Conservation (phyloP, 495 filamentous ascomycete species). For the Trichoderma reesei region DNA sequence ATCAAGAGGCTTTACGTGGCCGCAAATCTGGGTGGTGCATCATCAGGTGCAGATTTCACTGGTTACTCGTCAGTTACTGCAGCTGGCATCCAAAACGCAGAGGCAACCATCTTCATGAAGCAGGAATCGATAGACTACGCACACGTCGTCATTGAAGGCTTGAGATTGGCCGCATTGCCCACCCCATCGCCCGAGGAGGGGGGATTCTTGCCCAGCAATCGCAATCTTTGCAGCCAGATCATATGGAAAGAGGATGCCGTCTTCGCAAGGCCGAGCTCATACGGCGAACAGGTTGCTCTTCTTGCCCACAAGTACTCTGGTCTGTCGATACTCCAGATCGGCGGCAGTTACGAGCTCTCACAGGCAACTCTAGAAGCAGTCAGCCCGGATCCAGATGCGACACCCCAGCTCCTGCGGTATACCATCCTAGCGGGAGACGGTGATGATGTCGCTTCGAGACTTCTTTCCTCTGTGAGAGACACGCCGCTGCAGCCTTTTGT, state of each 20-base stretch:
- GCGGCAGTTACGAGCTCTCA: background rate
- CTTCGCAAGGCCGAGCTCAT: background rate
- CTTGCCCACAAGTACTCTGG: background rate
- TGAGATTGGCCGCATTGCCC: constrained; percentile 15
- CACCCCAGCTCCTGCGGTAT: background rate
- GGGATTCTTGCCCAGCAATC: constrained; percentile 22
- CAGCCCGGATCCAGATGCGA: background rate
- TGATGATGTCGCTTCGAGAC: background rate
- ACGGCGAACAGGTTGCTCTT: background rate
- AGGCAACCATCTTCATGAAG: constrained; percentile 14
- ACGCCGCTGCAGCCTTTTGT: background rate
- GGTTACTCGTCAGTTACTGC: constrained; percentile 11
- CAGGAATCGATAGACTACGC: background rate
- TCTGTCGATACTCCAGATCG: background rate
- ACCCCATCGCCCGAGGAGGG: constrained; percentile 5
- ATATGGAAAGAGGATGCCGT: constrained; percentile 19
- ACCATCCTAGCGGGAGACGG: background rate
- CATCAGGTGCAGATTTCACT: constrained; percentile 9
- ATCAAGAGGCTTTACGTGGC: constrained; percentile 18
- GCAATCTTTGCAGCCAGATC: constrained; percentile 23
- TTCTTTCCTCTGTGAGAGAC: background rate
- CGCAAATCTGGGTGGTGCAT: background rate
- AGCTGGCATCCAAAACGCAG: constrained; percentile 4
- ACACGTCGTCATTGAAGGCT: constrained; percentile 15
- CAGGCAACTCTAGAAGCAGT: background rate